Evolutionary conservation across 352 stramenopile species (phyloP), one percentile per base, ranked within the genome.

Genomic region (Lagenidium sp.): DNA sequence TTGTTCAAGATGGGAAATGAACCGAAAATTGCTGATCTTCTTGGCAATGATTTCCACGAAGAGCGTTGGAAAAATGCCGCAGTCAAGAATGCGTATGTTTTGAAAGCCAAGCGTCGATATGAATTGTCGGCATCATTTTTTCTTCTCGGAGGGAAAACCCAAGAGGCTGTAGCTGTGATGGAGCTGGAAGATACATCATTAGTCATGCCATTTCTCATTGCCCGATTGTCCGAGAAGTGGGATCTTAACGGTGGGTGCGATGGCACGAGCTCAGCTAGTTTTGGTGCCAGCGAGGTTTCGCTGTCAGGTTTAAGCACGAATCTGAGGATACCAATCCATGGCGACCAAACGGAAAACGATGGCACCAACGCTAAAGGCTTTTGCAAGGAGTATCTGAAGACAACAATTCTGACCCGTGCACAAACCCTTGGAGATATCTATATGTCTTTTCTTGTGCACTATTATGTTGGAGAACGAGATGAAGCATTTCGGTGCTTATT

Each of bases 71-170:
- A 84, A 38, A 90, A 82, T 36, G 82, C 80, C 8, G 82, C 84
- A 12, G 77, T 94, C n/a, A 95, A 95, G 55, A 95, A 95, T 36
- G 84, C 84, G 0, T 94, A 87, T 45, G 81, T 91, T 25, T 50
- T 95, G 15, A 92, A 94, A 46, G 70, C 71, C 13, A 94, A 95
- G 48, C 75, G 86, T 18, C 77, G 79, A 12, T 92, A 84, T 32
- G 64, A 73, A 37, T 54, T 94, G 8, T 86, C 80, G 0, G 80
- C 82, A 2, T 68, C 82, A 1, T 94, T 94, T 36, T 94, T 94
- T 41, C 24, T 94, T 18, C 64, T 94, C 3, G 80, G 77, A 12
- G 65, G 73, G 12, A 89, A 89, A 42, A 47, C 86, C 18, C 73
- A 79, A 30, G 79, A 94, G 50, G 82, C 82, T 2, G 63, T 87